These are phyloP conservation scores for Populus euphratica DNA, from an alignment of 345 rosid species.

Conservation along the genomic window DNA sequence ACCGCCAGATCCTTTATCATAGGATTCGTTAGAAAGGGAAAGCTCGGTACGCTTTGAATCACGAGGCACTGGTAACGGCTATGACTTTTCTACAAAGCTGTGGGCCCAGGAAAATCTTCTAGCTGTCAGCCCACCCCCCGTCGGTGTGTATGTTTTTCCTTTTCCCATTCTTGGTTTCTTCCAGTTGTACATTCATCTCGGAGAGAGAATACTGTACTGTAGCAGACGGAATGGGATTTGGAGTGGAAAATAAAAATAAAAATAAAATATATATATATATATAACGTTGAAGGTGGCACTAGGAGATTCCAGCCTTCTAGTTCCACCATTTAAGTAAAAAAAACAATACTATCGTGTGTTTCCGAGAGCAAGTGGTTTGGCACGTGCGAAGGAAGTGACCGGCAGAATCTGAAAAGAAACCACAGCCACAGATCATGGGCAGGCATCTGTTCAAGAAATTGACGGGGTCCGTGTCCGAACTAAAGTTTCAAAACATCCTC, in stretches of 20 bases:
- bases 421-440: not conserved
- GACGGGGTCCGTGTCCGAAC: not conserved
- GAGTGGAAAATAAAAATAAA: not conserved
- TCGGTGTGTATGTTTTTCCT: not conserved
- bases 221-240: not conserved
- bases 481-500: not conserved
- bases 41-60: constrained; percentile 5
- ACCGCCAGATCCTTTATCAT: constrained; percentile 19
- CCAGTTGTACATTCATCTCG: not conserved
- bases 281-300: too few species aligned
- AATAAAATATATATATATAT: not conserved
- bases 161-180: not conserved
- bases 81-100: not conserved
- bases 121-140: constrained; percentile 15
- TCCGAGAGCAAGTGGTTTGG: not conserved
- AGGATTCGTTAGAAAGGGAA: constrained; percentile 20
- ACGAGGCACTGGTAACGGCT: constrained; percentile 27
- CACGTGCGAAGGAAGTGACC: constrained; percentile 2
- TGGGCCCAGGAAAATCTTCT: constrained; percentile 29
- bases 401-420: not conserved
- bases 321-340: too few species aligned
- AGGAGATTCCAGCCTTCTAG: too few species aligned
- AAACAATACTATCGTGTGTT: not conserved
- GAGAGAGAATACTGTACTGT: not conserved
- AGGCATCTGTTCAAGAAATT: not conserved